Base-by-base conservation (phyloP, 768 basidiomycete species). In the Amanita rimosa region DNA sequence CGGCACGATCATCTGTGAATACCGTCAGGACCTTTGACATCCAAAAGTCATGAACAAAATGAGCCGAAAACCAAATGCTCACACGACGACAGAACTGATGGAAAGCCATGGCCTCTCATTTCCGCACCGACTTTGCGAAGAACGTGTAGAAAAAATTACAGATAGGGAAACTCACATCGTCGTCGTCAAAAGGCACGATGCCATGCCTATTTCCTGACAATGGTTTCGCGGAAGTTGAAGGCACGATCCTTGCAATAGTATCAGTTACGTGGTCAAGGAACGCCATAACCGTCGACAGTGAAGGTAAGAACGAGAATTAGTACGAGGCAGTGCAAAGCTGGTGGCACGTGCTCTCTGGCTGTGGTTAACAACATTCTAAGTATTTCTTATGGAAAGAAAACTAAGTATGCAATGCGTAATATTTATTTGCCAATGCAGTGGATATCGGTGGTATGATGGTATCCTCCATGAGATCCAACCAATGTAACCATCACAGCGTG, bases 1-100 rank as follows among this genome's bases (percentile, higher is more conserved):
- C 19, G 86, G 83, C 40, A 91, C 79, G 56, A 91, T 90, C 85
- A 90, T 87, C 89, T 91, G 55, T 34, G 42, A 52, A 27, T 44
- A 44, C 37, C 39, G 40, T 47, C 38, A 43, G 42, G 31, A 44
- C 49, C 41, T 54, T 48, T 21, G 48, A 52, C 53, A 27, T 57
- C 48, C 43, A 43, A 36, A 41, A 52, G 47, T 49, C 46, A 58
- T 51, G 55, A 54, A 48, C 16, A 19, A 44, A 53, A 31, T 7
- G 57, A 86, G 84, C 82, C 81, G 82, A 56, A 84, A 74, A 81
- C 81, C 84, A 56, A 80, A 52, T 40, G 77, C 65, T 73, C 74
- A 84, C 51, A 79, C 60, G 33, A 79, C 45, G 74, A 53, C 85
- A 70, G 48, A 84, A 74, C 52, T 76, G 72, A 8, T 57, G 84